A percentile compares a stretch with the other conserved stretches of the same genome.
phyloP scores from a whole-genome alignment of 2,329 filamentous ascomycete genomes.

The Neonectria coccinea region DNA sequence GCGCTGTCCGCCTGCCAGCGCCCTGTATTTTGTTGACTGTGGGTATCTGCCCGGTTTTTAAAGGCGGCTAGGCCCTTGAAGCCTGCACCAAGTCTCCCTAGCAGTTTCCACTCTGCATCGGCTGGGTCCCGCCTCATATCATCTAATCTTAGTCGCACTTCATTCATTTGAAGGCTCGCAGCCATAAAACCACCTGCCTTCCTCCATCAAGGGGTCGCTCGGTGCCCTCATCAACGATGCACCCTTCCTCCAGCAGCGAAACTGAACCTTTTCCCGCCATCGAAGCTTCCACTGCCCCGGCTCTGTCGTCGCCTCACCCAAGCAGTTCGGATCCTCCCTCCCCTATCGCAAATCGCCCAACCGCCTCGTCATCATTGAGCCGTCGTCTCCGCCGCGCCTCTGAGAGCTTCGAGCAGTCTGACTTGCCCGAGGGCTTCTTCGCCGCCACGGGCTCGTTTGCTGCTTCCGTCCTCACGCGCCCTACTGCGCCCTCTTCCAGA shows the following conservation, averaged over 20 bases:
- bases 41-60: neutral
- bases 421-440: conserved; percentile 60
- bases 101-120: neutral
- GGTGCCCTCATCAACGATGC: conserved; percentile 12
- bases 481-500: conserved; percentile 33
- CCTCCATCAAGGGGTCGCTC: neutral
- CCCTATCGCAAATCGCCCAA: conserved; percentile 39
- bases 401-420: conserved; percentile 58
- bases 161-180: neutral
- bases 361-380: conserved; percentile 49
- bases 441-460: conserved; percentile 61
- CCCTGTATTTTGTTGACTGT: neutral
- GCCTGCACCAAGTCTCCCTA: neutral
- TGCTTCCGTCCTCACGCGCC: conserved; percentile 52
- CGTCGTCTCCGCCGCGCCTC: conserved; percentile 50
- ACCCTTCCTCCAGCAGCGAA: conserved; percentile 34
- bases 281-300: conserved; percentile 12
- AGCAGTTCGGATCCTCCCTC: conserved; percentile 23
- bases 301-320: conserved; percentile 33
- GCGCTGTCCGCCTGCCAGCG: conserved; percentile 1
- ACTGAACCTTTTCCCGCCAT: conserved; percentile 46
- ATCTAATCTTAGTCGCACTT: conserved; percentile 1
- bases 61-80: neutral
- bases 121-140: neutral
- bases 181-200: neutral